Evolutionary conservation across 2,329 filamentous ascomycete species (phyloP).

Genomic region (Esteya vermicola): DNA sequence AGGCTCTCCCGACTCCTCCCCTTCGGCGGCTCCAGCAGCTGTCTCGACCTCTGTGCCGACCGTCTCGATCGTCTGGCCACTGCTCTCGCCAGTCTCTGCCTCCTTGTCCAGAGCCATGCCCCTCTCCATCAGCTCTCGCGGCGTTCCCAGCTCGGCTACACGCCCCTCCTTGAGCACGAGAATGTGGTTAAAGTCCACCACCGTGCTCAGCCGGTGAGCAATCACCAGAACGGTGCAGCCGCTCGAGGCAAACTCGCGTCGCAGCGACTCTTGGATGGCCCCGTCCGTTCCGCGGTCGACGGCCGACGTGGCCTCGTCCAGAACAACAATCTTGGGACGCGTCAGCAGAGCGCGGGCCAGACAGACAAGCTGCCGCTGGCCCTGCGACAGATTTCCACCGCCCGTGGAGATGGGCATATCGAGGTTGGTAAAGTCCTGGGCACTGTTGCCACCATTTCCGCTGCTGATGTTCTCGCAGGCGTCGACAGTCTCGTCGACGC

Average conservation of each 20-base stretch:
- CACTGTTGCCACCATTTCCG: slow-evolving; percentile 2
- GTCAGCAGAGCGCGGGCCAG: slow-evolving; percentile 29
- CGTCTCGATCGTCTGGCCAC: too few species aligned
- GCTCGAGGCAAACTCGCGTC: slow-evolving; percentile 28
- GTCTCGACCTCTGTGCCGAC: slow-evolving; percentile 1
- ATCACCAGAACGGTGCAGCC: slow-evolving; percentile 38
- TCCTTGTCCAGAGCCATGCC: slow-evolving; percentile 18
- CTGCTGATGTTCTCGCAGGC: background rate
- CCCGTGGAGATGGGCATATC: slow-evolving; percentile 17
- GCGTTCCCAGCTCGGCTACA: slow-evolving; percentile 27
- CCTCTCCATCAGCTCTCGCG: slow-evolving; percentile 23
- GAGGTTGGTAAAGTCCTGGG: slow-evolving; percentile 18
- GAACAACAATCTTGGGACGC: slow-evolving; percentile 24
- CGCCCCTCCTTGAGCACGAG: slow-evolving; percentile 32
- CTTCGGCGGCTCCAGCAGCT: background rate
- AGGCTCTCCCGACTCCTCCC: background rate
- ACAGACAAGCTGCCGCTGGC: slow-evolving; percentile 33
- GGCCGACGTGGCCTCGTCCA: slow-evolving; percentile 29
- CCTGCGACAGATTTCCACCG: slow-evolving; percentile 25
- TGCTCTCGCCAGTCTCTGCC: too few species aligned
- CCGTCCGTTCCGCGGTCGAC: slow-evolving; percentile 43
- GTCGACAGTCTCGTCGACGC: slow-evolving; percentile 3
- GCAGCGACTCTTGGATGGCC: slow-evolving; percentile 40
- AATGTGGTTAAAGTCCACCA: slow-evolving; percentile 35
- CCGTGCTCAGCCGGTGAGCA: slow-evolving; percentile 26